Evolutionary conservation across 148 eudicot species (phyloP), one percentile per base, ranked within the genome.

Genomic region (Polygonum maritimum): DNA sequence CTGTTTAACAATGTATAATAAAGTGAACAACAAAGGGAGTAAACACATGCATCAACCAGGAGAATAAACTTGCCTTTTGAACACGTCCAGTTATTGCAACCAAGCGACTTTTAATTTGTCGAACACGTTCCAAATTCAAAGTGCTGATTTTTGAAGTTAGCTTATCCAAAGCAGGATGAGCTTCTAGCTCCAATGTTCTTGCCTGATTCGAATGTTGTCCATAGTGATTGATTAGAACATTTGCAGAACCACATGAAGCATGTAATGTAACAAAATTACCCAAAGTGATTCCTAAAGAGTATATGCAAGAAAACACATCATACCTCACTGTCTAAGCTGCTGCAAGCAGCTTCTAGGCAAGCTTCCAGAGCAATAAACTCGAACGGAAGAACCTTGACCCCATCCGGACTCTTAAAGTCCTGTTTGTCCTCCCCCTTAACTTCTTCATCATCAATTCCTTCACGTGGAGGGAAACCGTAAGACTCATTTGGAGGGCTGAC

Each of bases 1-100:
- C 44, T 67, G 4, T 67, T 67, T 5, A 67, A 8, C 44, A 35
- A 38, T 16, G 11, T 67, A 38, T 67, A 15, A 67, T 14, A 33
- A 67, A 35, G 71, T 36, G 71, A 60, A 26, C 69, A 60, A 7
- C 38, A 31, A 60, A 60, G 69, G 31, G 71, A 15, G 41, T 35
- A 57, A 19, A 7, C 41, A 36, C 45, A 15, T 15, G 19, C 21
- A 67, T 33, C n/a, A 63, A 26, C 67, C 67, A 58, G 33, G 22
- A 36, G 18, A 36, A 14, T 0, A 5, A n/a, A 36, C 71, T 41
- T 48, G 88, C 99, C 99, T 95, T 95, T 79, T 95, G 99, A 75
- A 95, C 99, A 73, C 99, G 99, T 9, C 99, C 99, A 73, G 97
- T 89, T 74, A 95, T 89, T 47, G 99, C 99, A 80, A 95, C 99